Evolutionary conservation across 768 basidiomycete genomes (phyloP).

Genomic region (Boletellus ananas): DNA sequence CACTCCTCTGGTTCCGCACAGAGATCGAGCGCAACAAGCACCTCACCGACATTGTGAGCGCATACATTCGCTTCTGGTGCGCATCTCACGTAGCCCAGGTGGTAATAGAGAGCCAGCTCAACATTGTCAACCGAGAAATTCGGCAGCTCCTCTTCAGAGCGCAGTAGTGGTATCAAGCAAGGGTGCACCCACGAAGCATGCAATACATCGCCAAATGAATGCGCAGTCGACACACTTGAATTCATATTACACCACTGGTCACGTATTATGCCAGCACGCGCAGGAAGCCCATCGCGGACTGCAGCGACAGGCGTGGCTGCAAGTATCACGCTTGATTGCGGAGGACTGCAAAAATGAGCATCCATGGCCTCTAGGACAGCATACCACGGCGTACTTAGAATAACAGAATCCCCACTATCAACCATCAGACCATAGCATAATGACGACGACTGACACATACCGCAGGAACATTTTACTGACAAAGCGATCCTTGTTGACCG

Average conservation of each 20-base stretch:
- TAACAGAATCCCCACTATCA: conserved; percentile 90
- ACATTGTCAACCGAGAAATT: conserved; percentile 55
- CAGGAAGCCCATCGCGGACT: neutral
- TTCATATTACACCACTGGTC: neutral
- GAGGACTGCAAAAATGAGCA: conserved; percentile 53
- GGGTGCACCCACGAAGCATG: neutral
- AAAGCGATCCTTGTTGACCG: conserved; percentile 98
- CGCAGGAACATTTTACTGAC: conserved; percentile 99
- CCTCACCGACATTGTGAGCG: conserved; percentile 52
- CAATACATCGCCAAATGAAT: conserved; percentile 3
- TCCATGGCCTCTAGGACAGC: conserved; percentile 13
- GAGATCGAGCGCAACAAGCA: conserved; percentile 66
- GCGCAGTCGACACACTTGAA: neutral
- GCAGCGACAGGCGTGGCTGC: neutral
- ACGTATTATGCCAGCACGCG: neutral
- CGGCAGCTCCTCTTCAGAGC: conserved; percentile 46
- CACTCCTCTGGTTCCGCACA: conserved; percentile 65
- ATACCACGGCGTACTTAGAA: conserved; percentile 67
- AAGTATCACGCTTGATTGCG: conserved; percentile 63
- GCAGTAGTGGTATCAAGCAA: neutral
- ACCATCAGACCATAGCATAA: conserved; percentile 11
- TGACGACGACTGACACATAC: conserved; percentile 38
- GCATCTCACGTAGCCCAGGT: conserved; percentile 36
- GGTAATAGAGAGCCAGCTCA: conserved; percentile 59
- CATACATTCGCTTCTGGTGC: neutral